Conservation (phyloP, 768 basidiomycete genomes). For the Podaxis pistillaris region DNA sequence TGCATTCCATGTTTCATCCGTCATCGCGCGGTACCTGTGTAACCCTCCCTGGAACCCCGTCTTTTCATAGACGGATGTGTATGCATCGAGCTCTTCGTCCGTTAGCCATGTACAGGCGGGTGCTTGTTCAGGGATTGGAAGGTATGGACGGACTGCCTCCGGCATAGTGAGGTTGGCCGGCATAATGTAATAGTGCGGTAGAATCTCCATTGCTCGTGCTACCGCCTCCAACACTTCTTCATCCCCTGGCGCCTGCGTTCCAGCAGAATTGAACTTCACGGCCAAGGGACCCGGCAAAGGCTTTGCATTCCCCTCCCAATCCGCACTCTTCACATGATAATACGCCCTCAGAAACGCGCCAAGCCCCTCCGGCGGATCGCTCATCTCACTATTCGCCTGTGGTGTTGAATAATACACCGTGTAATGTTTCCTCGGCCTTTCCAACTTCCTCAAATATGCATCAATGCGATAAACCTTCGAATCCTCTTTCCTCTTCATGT, state of each 20-base stretch:
- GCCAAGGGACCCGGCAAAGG: constrained; percentile 26
- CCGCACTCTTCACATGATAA: constrained; percentile 58
- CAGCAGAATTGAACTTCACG: not conserved
- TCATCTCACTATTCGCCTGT: constrained; percentile 46
- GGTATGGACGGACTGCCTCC: constrained; percentile 35
- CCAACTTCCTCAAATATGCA: constrained; percentile 34
- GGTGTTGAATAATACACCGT: constrained; percentile 46
- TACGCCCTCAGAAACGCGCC: constrained; percentile 51
- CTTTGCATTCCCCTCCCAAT: constrained; percentile 42
- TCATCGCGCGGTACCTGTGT: constrained; percentile 50
- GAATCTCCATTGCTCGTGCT: constrained; percentile 12
- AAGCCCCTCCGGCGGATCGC: constrained; percentile 40
- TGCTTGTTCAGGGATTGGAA: constrained; percentile 30
- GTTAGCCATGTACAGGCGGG: constrained; percentile 41
- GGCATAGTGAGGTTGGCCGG: constrained; percentile 52
- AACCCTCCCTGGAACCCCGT: constrained; percentile 67
- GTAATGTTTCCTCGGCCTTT: constrained; percentile 60
- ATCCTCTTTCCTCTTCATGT: constrained; percentile 10
- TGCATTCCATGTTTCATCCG: constrained; percentile 31
- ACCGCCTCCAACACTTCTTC: not conserved
- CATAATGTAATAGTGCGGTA: constrained; percentile 68
- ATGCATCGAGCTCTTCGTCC: constrained; percentile 47
- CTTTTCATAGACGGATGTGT: constrained; percentile 44
- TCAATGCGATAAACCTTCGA: constrained; percentile 19
- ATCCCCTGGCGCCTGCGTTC: not conserved